Evolutionary conservation across 495 filamentous ascomycete genomes (phyloP).

Genomic region (Daldinia vernicosa): DNA sequence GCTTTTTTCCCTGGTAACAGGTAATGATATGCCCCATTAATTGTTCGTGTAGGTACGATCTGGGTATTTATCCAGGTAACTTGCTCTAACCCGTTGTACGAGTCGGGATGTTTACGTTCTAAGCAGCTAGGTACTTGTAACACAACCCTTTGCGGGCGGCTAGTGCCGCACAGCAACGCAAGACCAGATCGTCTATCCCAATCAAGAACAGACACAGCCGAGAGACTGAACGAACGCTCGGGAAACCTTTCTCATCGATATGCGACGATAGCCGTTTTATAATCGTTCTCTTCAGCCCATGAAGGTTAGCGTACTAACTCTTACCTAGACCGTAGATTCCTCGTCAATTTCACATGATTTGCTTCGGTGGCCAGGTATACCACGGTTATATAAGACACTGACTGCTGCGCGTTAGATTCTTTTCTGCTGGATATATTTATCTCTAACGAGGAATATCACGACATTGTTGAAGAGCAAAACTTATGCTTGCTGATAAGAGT

Average conservation of each 20-base stretch:
- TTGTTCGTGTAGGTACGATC: background rate
- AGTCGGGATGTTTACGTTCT: constrained; percentile 17
- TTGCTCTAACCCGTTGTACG: constrained; percentile 7
- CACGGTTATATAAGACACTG: background rate
- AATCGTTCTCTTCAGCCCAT: too few species aligned
- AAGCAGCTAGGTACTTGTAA: background rate
- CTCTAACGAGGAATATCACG: too few species aligned
- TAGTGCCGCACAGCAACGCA: background rate
- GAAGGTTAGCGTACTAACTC: background rate
- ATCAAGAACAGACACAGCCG: background rate
- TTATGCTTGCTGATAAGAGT: background rate
- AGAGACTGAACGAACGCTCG: background rate
- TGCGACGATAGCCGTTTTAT: background rate
- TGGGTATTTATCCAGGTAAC: constrained; percentile 10
- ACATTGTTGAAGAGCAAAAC: background rate
- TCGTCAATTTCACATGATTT: background rate
- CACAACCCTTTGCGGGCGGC: background rate
- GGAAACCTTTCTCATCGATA: background rate
- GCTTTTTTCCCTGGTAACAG: background rate
- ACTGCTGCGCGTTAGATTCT: too few species aligned
- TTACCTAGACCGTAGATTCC: background rate
- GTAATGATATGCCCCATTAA: constrained; percentile 3
- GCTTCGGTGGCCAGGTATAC: background rate
- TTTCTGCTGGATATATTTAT: too few species aligned
- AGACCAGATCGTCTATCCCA: background rate